These are phyloP conservation scores for Suillus subaureus DNA, from an alignment of 768 basidiomycete species.

Conservation along the genomic window DNA sequence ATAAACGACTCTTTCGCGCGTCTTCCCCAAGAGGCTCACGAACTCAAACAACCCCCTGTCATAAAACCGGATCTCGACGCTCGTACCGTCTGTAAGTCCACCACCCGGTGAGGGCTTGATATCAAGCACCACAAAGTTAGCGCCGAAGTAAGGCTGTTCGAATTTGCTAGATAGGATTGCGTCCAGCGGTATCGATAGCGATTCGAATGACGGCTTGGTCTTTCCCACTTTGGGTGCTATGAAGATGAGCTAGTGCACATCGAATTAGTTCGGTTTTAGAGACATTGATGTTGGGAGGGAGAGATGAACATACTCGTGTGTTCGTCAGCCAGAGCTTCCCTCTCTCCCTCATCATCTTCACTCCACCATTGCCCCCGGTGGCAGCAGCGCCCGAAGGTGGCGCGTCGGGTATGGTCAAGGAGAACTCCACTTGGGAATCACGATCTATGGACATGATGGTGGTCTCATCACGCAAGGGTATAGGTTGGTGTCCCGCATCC, in stretches of 20 bases:
- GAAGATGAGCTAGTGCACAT: constrained; percentile 60
- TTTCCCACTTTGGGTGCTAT: constrained; percentile 36
- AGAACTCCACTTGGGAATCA: constrained; percentile 54
- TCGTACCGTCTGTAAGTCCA: constrained; percentile 66
- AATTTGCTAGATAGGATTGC: constrained; percentile 70
- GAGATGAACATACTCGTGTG: constrained; percentile 55
- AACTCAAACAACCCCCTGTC: constrained; percentile 75
- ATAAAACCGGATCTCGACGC: constrained; percentile 66
- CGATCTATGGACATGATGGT: constrained; percentile 54
- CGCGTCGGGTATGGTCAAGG: constrained; percentile 57
- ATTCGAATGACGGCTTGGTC: constrained; percentile 36
- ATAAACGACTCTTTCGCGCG: constrained; percentile 72
- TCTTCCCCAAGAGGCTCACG: constrained; percentile 71
- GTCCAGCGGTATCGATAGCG: constrained; percentile 58
- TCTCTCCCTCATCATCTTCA: constrained; percentile 56
- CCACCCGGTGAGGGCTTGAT: constrained; percentile 68
- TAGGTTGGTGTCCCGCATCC: constrained; percentile 51
- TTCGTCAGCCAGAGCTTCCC: constrained; percentile 72
- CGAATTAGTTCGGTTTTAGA: constrained; percentile 11
- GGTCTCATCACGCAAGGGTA: constrained; percentile 66
- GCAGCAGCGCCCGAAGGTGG: constrained; percentile 43
- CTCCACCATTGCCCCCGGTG: constrained; percentile 56
- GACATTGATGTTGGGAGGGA: constrained; percentile 3
- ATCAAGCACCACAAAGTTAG: constrained; percentile 68
- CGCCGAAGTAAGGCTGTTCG: constrained; percentile 73